These are phyloP conservation scores for Zizania palustris DNA, from an alignment of 202 grass and related monocot genomes.

Conservation along the genomic window DNA sequence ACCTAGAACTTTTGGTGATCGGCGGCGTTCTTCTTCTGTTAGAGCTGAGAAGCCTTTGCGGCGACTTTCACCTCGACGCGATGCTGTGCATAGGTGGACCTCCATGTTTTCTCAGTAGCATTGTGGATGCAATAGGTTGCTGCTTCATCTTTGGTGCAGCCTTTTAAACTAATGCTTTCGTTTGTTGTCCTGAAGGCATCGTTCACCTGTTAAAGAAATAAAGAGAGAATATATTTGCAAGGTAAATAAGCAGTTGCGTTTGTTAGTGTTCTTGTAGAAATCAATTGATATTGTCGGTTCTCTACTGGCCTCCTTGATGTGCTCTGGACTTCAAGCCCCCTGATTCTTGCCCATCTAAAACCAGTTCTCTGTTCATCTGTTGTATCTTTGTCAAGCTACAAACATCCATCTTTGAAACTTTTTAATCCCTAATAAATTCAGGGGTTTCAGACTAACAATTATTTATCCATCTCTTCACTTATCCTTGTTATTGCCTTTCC, in stretches of 20 bases:
- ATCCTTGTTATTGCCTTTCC: slow-evolving; percentile 30
- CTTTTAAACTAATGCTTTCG: slow-evolving; percentile 81
- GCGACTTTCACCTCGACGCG: slow-evolving; percentile 69
- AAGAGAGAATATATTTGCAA: slow-evolving; percentile 99
- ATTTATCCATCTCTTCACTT: slow-evolving; percentile 26
- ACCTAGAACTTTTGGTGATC: slow-evolving; percentile 65
- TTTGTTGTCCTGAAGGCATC: slow-evolving; percentile 99
- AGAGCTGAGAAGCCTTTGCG: slow-evolving; percentile 73
- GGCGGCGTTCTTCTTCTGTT: slow-evolving; percentile 67
- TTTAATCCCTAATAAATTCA: background rate
- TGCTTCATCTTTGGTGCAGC: slow-evolving; percentile 75
- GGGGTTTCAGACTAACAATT: slow-evolving; percentile 5
- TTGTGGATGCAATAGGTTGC: slow-evolving; percentile 73
- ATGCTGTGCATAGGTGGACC: slow-evolving; percentile 89
- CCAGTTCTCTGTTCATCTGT: slow-evolving; percentile 30
- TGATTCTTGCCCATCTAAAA: slow-evolving; percentile 24
- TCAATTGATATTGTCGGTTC: slow-evolving; percentile 45
- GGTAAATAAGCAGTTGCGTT: slow-evolving; percentile 73
- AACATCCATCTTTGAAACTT: background rate
- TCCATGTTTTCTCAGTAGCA: slow-evolving; percentile 70
- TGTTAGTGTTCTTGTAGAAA: slow-evolving; percentile 58
- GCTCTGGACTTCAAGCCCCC: slow-evolving; percentile 41
- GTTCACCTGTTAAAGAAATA: slow-evolving; percentile 98
- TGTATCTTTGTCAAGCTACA: slow-evolving; percentile 23
- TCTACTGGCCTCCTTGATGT: slow-evolving; percentile 46